Evolutionary conservation across 108 stramenopile genomes (phyloP).

Genomic region (Conticribra guillardii): DNA sequence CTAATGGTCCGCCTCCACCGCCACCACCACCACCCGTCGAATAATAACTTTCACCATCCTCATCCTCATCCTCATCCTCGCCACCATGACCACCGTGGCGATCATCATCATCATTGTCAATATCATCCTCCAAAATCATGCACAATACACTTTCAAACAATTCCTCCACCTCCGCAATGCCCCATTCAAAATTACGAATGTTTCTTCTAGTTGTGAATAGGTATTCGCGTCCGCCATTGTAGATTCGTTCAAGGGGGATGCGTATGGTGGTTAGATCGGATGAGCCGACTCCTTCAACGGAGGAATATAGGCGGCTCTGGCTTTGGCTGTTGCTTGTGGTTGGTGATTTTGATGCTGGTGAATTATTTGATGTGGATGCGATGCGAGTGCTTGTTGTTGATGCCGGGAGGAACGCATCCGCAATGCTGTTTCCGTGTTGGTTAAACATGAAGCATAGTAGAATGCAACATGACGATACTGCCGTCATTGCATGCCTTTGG

Average conservation of each 20-base stretch:
- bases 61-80: not conserved
- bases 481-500: too few species aligned
- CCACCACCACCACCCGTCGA: too few species aligned
- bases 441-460: too few species aligned
- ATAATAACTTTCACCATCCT: not conserved
- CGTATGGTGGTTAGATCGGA: not conserved
- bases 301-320: too few species aligned
- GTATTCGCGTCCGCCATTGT: constrained; percentile 17
- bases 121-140: not conserved
- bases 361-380: too few species aligned
- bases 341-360: too few species aligned
- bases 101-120: not conserved
- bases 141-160: constrained; percentile 27
- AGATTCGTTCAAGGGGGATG: not conserved
- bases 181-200: constrained; percentile 35
- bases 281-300: too few species aligned
- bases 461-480: too few species aligned
- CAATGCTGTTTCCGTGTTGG: too few species aligned
- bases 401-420: too few species aligned
- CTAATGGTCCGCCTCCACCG: not conserved
- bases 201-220: constrained; percentile 27
- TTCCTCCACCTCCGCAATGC: constrained; percentile 22
- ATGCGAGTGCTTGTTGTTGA: too few species aligned
- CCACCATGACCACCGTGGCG: not conserved
- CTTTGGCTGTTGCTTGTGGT: not conserved